These are phyloP conservation scores for Macroventuria anomochaeta DNA, from an alignment of 2,329 filamentous ascomycete species.

Conservation along the genomic window DNA sequence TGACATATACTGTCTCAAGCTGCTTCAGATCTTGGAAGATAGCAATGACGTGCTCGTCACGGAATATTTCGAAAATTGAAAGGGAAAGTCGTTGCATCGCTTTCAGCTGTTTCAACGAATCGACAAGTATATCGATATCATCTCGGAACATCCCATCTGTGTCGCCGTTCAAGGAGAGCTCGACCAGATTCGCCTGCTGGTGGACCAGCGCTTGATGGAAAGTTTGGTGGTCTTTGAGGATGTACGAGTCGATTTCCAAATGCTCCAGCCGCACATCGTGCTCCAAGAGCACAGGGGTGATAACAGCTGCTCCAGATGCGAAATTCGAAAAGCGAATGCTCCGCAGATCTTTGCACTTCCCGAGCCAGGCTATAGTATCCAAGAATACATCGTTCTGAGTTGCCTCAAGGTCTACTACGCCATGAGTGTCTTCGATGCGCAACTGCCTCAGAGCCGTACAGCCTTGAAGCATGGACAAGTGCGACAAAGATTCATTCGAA, in stretches of 20 bases:
- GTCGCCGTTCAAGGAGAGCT: conserved; percentile 56
- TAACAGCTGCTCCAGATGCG: conserved; percentile 59
- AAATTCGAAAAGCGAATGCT: conserved; percentile 60
- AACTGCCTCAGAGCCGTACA: conserved; percentile 60
- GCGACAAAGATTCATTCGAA: conserved; percentile 56
- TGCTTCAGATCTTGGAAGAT: conserved; percentile 55
- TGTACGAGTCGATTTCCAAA: conserved; percentile 59
- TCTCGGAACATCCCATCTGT: conserved; percentile 56
- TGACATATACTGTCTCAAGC: conserved; percentile 64
- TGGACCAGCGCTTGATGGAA: conserved; percentile 62
- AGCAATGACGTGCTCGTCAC: conserved; percentile 56
- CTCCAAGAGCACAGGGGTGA: conserved; percentile 58
- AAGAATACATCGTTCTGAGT: conserved; percentile 61
- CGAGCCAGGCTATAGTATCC: conserved; percentile 62
- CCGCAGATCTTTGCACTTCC: conserved; percentile 59
- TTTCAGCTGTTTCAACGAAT: conserved; percentile 59
- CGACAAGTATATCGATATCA: conserved; percentile 57
- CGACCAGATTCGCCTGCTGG: conserved; percentile 59
- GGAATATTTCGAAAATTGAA: conserved; percentile 60
- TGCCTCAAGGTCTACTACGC: conserved; percentile 56
- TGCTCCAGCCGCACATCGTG: conserved; percentile 56
- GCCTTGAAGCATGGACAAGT: conserved; percentile 56
- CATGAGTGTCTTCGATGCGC: conserved; percentile 55
- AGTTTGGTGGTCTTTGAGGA: conserved; percentile 55
- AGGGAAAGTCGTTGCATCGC: conserved; percentile 61